A percentile compares a stretch with the other conserved stretches of the same genome.
Conservation (phyloP, 805 yeast genomes). For the Teunomyces barrocoloradensis region DNA sequence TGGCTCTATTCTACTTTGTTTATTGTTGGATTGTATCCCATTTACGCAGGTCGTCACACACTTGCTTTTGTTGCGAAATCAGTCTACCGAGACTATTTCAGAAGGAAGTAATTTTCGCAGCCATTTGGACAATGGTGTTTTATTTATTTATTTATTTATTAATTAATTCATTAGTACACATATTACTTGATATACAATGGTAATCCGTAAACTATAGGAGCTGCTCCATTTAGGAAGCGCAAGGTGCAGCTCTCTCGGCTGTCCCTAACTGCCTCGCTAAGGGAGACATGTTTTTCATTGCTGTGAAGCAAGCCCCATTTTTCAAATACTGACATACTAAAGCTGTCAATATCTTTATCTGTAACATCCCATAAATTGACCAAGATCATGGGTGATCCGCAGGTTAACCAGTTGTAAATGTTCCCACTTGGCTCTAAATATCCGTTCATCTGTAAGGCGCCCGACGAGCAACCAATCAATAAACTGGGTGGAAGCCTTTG, state of each 20-base stretch:
- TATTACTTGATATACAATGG: constrained; percentile 44
- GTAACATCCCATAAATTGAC: constrained; percentile 97
- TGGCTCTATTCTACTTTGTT: constrained; percentile 39
- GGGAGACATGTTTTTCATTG: constrained; percentile 15
- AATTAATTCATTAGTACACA: neutral
- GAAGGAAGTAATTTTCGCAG: neutral
- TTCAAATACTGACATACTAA: constrained; percentile 58
- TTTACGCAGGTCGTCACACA: constrained; percentile 34
- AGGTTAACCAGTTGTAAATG: constrained; percentile 67
- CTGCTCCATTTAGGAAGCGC: constrained; percentile 81
- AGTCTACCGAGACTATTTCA: constrained; percentile 15
- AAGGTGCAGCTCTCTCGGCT: constrained; percentile 71
- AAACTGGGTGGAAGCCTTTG: constrained; percentile 56
- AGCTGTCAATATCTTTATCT: constrained; percentile 88
- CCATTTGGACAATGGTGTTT: neutral
- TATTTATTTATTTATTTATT: neutral
- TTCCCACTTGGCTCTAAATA: constrained; percentile 73
- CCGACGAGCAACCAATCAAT: constrained; percentile 90
- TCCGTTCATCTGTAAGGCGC: constrained; percentile 57
- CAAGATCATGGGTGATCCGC: constrained; percentile 79
- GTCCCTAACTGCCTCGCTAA: constrained; percentile 55
- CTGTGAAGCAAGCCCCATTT: constrained; percentile 57
- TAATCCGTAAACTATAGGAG: constrained; percentile 87
- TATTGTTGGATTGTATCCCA: constrained; percentile 32
- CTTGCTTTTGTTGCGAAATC: constrained; percentile 21